Evolutionary conservation across 2,329 filamentous ascomycete genomes (phyloP), one percentile per base, ranked within the genome.

Genomic region (Diplocarpon mali): DNA sequence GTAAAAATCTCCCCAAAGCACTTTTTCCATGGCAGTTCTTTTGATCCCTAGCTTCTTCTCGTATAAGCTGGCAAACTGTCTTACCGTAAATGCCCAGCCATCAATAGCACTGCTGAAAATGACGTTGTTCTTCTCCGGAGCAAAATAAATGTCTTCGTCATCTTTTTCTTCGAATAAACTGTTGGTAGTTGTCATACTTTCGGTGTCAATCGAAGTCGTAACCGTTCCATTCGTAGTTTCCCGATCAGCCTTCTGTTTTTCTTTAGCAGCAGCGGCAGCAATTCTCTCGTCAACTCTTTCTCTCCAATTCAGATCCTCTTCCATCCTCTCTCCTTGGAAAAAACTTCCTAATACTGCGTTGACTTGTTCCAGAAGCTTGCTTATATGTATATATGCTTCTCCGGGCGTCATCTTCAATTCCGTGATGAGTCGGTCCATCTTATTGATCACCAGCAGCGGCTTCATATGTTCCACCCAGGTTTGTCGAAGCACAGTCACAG

Each of bases 41-140:
- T 95, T 96, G 64, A 96, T 93, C 12, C 92, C 90, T 6, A 98
- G 75, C 64, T 98, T 98, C 70, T 89, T 94, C 66, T 96, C 90
- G 60, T 96, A 98, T 24, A 96, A 69, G 31, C 78, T 78, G 14
- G 92, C 89, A 62, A 98, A 98, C 58, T 98, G 92, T 40, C 88
- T 78, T 40, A 95, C 82, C 0, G 92, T 98, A 59, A 98, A 98
- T 2, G 92, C 92, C 92, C 92, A 98, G n/a, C 92, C 92, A 61
- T 98, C 92, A 45, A 95, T 83, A 48, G 92, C 92, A 62, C 90
- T 96, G 68, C 87, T 88, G 64, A 98, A 98, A 52, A 98, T 96
- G 63, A 98, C 92, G 60, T 98, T 98, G 64, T 95, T 95, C 65
- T 90, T 94, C 61, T 98, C 92, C 0, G 92, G 92, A 0, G 92